These are phyloP conservation scores for Agrocybe pediades DNA, from an alignment of 768 basidiomycete species.

Conservation along the genomic window DNA sequence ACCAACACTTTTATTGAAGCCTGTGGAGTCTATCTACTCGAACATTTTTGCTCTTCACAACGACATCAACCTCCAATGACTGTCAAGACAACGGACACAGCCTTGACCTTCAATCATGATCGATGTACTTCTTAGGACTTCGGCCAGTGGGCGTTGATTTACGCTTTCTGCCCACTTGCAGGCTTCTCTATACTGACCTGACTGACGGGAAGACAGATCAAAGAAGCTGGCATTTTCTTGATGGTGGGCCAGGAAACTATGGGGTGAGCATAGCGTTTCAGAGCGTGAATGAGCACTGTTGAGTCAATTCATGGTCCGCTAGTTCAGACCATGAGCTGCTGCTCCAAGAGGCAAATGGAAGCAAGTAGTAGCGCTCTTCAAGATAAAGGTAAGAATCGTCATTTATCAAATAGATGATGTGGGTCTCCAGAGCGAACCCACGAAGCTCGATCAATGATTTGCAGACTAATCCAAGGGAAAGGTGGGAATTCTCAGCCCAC, in stretches of 20 bases:
- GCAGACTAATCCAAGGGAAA: too few species aligned
- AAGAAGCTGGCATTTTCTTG: conserved; percentile 19
- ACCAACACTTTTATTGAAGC: not conserved
- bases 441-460: too few species aligned
- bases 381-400: not conserved
- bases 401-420: not conserved
- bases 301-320: not conserved
- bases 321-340: not conserved
- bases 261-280: conserved; percentile 8
- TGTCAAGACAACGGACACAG: conserved; percentile 22
- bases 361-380: not conserved
- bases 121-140: conserved; percentile 11
- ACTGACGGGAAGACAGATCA: conserved; percentile 7
- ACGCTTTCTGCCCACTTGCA: conserved; percentile 23
- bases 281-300: not conserved
- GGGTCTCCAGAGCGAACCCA: too few species aligned
- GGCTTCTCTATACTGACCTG: conserved; percentile 11
- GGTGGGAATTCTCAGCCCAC: conserved; percentile 8
- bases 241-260: conserved; percentile 23
- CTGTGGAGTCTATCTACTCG: conserved; percentile 7
- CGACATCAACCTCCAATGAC: conserved; percentile 8
- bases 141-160: conserved; percentile 20
- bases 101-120: conserved; percentile 14
- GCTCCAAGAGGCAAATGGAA: not conserved
- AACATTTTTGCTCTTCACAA: conserved; percentile 8